Evolutionary conservation across 805 yeast genomes (phyloP).

Genomic region (Myxozyma sirexii): DNA sequence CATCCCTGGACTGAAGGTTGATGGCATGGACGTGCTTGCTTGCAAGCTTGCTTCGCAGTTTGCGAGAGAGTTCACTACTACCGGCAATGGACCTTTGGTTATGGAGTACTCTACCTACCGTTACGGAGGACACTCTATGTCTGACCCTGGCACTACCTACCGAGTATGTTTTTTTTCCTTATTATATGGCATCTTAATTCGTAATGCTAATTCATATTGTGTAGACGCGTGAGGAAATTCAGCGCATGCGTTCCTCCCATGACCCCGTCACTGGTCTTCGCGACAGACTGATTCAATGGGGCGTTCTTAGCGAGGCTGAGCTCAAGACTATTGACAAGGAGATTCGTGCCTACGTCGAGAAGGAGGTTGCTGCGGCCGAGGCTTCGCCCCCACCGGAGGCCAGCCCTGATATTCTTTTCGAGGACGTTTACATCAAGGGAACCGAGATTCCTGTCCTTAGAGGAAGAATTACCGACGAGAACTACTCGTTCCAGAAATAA

Average conservation of each 20-base stretch:
- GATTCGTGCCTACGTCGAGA: constrained; percentile 93
- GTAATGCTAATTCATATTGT: not conserved
- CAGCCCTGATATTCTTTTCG: constrained; percentile 88
- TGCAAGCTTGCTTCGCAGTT: constrained; percentile 93
- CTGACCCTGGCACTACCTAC: constrained; percentile 99
- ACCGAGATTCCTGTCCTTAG: constrained; percentile 88
- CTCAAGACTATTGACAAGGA: constrained; percentile 92
- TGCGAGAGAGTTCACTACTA: constrained; percentile 93
- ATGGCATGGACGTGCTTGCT: constrained; percentile 98
- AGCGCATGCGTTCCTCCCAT: constrained; percentile 97
- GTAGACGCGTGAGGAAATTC: constrained; percentile 94
- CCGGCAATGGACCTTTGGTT: constrained; percentile 95
- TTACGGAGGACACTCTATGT: constrained; percentile 99
- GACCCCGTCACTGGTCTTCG: constrained; percentile 98
- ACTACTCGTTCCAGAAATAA: constrained; percentile 67
- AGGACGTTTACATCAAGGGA: constrained; percentile 95
- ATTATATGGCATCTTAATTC: too few species aligned
- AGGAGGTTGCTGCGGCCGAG: constrained; percentile 92
- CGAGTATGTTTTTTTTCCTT: constrained; percentile 48
- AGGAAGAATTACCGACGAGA: constrained; percentile 95
- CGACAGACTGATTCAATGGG: constrained; percentile 77
- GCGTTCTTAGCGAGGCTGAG: constrained; percentile 91
- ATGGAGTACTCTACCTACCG: constrained; percentile 97
- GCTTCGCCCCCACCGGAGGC: constrained; percentile 95
- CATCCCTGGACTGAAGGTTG: constrained; percentile 97